Base-by-base conservation (phyloP, 768 basidiomycete species). In the Russula sp. region DNA sequence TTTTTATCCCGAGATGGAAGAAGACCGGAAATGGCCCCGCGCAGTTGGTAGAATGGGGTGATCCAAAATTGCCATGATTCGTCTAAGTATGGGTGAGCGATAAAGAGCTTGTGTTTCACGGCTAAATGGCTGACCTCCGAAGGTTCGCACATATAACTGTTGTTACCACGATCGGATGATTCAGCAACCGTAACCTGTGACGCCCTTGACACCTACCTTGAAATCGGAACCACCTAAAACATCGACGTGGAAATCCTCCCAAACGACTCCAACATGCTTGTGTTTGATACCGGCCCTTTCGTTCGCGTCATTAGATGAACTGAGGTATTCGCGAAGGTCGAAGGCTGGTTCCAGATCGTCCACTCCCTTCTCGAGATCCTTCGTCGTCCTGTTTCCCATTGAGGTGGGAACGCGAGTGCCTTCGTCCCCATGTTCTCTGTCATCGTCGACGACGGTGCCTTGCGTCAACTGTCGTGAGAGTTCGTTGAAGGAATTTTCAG, bases 221-320 rank as follows among this genome's bases (percentile, higher is more conserved):
- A 76, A 79, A 72, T 82, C 78, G n/a, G 76, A 71, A 9, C 83
- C 84, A 13, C 88, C 89, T 2, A 80, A 62, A 20, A 85, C 87
- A 8, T 84, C 77, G 18, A 90, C 89, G 62, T 84, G 77, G 0
- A 92, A 75, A 67, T 86, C 79, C 53, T 88, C 81, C 89, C 89
- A 91, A 32, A 83, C 82, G 22, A 91, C 84, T 32, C 88, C 88
- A 20, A 91, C 88, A 65, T 89, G 85, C 79, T 92, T 90, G 69
- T 88, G 85, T 61, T 82, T 83, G 53, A 90, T 86, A 14, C 89
- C 89, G 2, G 86, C 87, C 13, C 74, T 71, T 60, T 89, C 81
- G 61, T 83, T 80, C 2, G 85, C 84, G 66, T 89, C 87, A 69
- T 88, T 89, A 13, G 86, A 86, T 2, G 84, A 83, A 2, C 83